Evolutionary conservation across 257 asterid species (phyloP).

Genomic region (Cinchona pubescens): DNA sequence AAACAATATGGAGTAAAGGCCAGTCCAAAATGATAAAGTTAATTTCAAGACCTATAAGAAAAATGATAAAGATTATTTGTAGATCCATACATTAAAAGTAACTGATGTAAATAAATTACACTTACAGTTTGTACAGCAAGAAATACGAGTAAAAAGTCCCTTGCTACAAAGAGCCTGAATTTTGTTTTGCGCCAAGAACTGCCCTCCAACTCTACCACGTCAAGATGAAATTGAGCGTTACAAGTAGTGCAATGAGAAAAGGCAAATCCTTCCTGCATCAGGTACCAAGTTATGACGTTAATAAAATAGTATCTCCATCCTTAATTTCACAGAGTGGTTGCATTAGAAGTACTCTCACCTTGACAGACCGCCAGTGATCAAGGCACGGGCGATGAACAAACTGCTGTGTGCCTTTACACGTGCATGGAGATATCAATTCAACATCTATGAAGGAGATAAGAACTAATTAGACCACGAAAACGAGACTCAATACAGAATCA

Average conservation of each 20-base stretch:
- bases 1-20: too few relatives aligned
- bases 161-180: constrained; percentile 54
- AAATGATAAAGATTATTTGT: neutral
- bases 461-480: neutral
- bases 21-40: too few relatives aligned
- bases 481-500: neutral
- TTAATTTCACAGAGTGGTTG: neutral
- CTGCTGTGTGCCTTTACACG: constrained; percentile 63
- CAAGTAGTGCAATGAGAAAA: constrained; percentile 64
- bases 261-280: constrained; percentile 56
- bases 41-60: neutral
- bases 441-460: constrained; percentile 28
- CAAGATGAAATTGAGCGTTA: constrained; percentile 56
- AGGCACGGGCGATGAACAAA: constrained; percentile 61
- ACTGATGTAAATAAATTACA: neutral
- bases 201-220: constrained; percentile 40
- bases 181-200: constrained; percentile 44
- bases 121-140: constrained; percentile 57
- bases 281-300: constrained; percentile 3
- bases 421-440: constrained; percentile 56
- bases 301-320: neutral
- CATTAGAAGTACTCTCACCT: constrained; percentile 28
- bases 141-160: constrained; percentile 53
- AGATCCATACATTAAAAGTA: neutral
- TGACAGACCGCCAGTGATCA: constrained; percentile 63